Evolutionary conservation across 345 rosid genomes (phyloP).

Genomic region (Luvunga scandens): DNA sequence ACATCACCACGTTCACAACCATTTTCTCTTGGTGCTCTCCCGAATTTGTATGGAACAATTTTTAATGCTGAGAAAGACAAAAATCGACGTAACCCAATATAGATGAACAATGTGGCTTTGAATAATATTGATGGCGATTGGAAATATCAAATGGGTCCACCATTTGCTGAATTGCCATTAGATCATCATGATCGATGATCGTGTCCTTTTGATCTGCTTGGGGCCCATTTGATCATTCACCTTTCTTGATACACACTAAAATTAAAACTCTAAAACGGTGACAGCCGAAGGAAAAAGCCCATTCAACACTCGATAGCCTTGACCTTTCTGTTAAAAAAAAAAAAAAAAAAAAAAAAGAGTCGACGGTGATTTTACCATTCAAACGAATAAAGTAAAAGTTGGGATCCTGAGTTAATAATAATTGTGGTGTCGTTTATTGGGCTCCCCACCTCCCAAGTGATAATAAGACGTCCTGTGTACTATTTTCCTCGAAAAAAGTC

Average conservation of each 20-base stretch:
- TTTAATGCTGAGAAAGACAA: neutral
- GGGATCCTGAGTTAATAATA: neutral
- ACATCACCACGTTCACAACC: neutral
- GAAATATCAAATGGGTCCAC: neutral
- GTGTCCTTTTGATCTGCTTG: neutral
- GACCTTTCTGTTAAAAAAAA: too few relatives aligned
- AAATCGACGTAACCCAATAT: neutral
- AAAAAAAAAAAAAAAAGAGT: neutral
- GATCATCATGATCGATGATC: neutral
- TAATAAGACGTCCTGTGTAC: neutral
- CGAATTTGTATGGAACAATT: neutral
- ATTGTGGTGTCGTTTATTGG: neutral
- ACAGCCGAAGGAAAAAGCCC: neutral
- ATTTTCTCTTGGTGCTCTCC: conserved; percentile 14
- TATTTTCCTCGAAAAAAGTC: neutral
- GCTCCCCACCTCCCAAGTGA: neutral
- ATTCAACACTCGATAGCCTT: neutral
- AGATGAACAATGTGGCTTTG: neutral
- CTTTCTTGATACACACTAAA: neutral
- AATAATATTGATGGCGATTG: neutral
- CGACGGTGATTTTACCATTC: neutral
- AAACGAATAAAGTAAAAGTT: neutral
- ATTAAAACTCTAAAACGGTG: too few relatives aligned
- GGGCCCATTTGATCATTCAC: neutral
- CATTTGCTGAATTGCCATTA: neutral